phyloP scores from a whole-genome alignment of 768 basidiomycete species.

The Daedaleopsis nitida region DNA sequence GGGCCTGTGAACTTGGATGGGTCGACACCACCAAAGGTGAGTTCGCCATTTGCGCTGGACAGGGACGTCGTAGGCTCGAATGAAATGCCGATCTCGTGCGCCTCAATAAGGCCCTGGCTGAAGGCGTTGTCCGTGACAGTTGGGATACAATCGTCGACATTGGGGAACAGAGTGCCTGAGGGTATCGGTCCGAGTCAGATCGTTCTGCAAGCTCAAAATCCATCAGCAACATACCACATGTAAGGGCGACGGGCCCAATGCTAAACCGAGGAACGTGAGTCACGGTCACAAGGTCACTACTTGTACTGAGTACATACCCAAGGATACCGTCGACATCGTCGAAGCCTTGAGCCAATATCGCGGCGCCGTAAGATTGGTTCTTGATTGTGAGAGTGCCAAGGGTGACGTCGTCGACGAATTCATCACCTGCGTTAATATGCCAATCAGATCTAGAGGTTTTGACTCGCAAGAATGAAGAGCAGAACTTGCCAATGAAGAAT shows the following conservation, averaged over 20 bases:
- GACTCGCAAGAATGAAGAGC: slow-evolving; percentile 20
- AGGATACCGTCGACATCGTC: slow-evolving; percentile 61
- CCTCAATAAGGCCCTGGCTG: slow-evolving; percentile 24
- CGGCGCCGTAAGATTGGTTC: slow-evolving; percentile 41
- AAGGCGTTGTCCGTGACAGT: slow-evolving; percentile 46
- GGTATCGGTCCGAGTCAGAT: too few species aligned
- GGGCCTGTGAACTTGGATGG: slow-evolving; percentile 27
- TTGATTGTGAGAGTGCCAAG: slow-evolving; percentile 30
- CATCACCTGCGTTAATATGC: slow-evolving; percentile 4
- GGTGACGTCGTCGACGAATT: slow-evolving; percentile 41
- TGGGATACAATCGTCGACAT: slow-evolving; percentile 26
- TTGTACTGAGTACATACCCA: slow-evolving; percentile 41
- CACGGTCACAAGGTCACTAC: too few species aligned
- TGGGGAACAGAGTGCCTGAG: slow-evolving; percentile 23
- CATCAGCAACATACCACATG: background rate
- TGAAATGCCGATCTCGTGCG: slow-evolving; percentile 25
- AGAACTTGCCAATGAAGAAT: slow-evolving; percentile 40
- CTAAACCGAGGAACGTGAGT: background rate
- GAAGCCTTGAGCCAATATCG: slow-evolving; percentile 27
- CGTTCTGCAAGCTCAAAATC: too few species aligned
- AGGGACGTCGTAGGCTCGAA: slow-evolving; percentile 25
- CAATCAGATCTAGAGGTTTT: slow-evolving; percentile 30
- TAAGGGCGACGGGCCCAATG: slow-evolving; percentile 56
- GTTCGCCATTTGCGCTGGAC: slow-evolving; percentile 29
- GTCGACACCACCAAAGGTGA: slow-evolving; percentile 36